phyloP scores from a whole-genome alignment of 495 filamentous ascomycete species.

The Aspergillus nanangensis region DNA sequence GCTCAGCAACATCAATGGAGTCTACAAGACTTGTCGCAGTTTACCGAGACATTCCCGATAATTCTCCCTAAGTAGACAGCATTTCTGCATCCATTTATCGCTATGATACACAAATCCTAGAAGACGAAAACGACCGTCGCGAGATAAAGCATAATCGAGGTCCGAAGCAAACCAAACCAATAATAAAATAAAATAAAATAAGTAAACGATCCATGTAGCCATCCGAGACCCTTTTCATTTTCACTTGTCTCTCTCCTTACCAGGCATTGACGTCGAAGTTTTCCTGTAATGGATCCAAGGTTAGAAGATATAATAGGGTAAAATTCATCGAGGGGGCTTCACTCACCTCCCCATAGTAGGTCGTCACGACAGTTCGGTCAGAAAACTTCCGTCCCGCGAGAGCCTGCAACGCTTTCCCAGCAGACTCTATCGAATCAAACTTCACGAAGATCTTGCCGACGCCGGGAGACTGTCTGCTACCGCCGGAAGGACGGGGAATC shows the following conservation, averaged over 20 bases:
- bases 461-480: constrained; percentile 75
- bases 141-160: background rate
- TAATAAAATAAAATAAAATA: background rate
- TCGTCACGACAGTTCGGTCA: constrained; percentile 91
- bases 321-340: background rate
- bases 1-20: no score
- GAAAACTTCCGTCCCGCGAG: constrained; percentile 93
- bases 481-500: constrained; percentile 80
- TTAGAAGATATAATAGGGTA: background rate
- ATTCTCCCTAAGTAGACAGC: no score
- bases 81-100: background rate
- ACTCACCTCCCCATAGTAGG: constrained; percentile 86
- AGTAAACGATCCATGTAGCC: no score
- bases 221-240: background rate
- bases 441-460: constrained; percentile 98
- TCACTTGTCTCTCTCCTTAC: constrained; percentile 33
- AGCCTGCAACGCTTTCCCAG: constrained; percentile 77
- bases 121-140: background rate
- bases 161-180: background rate
- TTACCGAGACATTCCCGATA: no score
- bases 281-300: constrained; percentile 45
- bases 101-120: background rate
- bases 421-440: constrained; percentile 71
- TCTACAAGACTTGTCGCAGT: no score
- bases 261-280: constrained; percentile 76